Percentiles rank a stretch among this genome's conserved stretches.
These are phyloP conservation scores for Dipsacomyces acuminosporus DNA, from an alignment of 371 early-diverging fungal species.

Conservation along the genomic window DNA sequence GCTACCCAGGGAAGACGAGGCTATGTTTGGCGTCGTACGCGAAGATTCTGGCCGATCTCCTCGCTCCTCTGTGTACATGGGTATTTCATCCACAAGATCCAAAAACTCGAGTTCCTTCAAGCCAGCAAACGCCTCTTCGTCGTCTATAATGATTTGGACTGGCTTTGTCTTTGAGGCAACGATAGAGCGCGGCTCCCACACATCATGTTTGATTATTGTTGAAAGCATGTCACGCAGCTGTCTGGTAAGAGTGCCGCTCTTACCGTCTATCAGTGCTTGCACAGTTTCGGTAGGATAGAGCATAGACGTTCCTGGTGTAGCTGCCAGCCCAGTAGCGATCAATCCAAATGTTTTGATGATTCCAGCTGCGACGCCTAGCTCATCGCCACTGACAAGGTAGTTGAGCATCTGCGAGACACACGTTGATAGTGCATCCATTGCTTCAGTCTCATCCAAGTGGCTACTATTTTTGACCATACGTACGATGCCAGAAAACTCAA, in stretches of 20 bases:
- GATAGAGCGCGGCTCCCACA: conserved; percentile 28
- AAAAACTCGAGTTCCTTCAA: conserved; percentile 17
- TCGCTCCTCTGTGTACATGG: too few species aligned
- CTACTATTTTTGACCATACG: conserved; percentile 19
- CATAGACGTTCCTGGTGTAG: conserved; percentile 30
- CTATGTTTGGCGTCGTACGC: too few species aligned
- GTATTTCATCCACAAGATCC: conserved; percentile 11
- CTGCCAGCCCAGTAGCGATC: conserved; percentile 30
- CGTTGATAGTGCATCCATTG: conserved; percentile 29
- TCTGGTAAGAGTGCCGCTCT: conserved; percentile 7
- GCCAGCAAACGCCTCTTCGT: conserved; percentile 21
- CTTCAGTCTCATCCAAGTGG: conserved; percentile 27
- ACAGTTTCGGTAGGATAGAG: conserved; percentile 30
- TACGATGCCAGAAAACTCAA: conserved; percentile 36
- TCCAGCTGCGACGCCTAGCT: conserved; percentile 11
- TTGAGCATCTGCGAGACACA: conserved; percentile 38
- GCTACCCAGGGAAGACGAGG: too few species aligned
- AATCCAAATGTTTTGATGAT: conserved; percentile 31
- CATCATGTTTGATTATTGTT: conserved; percentile 11
- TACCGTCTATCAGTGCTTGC: conserved; percentile 17
- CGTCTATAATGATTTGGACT: conserved; percentile 36
- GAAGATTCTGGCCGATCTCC: too few species aligned
- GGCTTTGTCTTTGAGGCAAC: conserved; percentile 20
- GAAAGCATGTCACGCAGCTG: conserved; percentile 15
- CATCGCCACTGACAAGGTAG: conserved; percentile 19